Evolutionary conservation across 352 stramenopile genomes (phyloP), one percentile per base, ranked within the genome.

Genomic region (Thalassiosira mediterranea): DNA sequence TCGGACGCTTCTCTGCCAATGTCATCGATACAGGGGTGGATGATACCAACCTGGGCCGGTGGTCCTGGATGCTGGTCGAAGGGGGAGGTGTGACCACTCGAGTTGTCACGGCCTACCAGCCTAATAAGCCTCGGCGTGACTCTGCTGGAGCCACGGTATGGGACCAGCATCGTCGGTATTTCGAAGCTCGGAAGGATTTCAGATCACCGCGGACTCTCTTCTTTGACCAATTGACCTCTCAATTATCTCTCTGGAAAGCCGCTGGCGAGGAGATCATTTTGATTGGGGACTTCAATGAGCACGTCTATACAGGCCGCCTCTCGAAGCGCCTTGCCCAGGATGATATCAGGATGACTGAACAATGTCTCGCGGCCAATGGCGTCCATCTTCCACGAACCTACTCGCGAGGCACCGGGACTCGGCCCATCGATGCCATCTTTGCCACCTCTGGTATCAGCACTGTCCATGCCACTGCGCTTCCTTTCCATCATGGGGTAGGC

Each of bases 211-310:
- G 17, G 8, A 51, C 10, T 7, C 5, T 23, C 8, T 51, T 51
- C 17, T 5, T 8, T 13, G 8, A 21, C 7, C 10, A 51, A 7
- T 21, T 51, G 5, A 13, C 17, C 8, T 4, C 10, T 23, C 4
- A 7, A 8, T n/a, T 51, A 21, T 8, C 4, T 23, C 10, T 8
- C 4, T 72, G 62, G 62, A 72, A 62, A 31, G 28, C 31, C 1
- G 38, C 17, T 10, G 32, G 42, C 1, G 47, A 61, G 4, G 29
- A 71, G n/a, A 60, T 71, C 3, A 59, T 69, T 31, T 8, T 70
- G 3, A 15, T 21, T 23, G 48, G 47, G 0, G 62, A 72, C 21
- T 62, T 72, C 31, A 72, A 72, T 21, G 49, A 72, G n/a, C 23
- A 63, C 21, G 29, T 70, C 3, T 70, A 70, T 26, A 70, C 5